These are phyloP conservation scores for Halenospora varia DNA, from an alignment of 495 filamentous ascomycete genomes.

Conservation along the genomic window DNA sequence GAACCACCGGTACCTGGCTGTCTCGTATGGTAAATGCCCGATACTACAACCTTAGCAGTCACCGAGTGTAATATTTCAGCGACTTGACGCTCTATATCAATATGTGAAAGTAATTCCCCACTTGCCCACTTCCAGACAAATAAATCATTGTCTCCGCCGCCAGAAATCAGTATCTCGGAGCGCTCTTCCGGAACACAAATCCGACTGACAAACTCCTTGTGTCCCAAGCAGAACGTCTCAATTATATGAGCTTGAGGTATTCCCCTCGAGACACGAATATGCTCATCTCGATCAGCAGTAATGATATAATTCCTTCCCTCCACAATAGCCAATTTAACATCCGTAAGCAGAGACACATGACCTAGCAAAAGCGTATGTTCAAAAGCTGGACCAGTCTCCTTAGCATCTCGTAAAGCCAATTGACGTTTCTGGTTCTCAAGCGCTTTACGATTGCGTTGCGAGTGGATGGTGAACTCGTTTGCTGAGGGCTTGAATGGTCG, in stretches of 20 bases:
- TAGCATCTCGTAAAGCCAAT: constrained; percentile 35
- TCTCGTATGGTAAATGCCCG: constrained; percentile 36
- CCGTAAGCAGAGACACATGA: constrained; percentile 90
- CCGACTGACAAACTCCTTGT: constrained; percentile 73
- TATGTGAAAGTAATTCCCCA: constrained; percentile 47
- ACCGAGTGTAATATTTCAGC: background rate
- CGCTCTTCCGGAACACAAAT: constrained; percentile 58
- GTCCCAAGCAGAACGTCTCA: constrained; percentile 83
- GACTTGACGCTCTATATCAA: constrained; percentile 44
- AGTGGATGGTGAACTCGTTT: constrained; percentile 76
- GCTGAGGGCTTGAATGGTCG: constrained; percentile 53
- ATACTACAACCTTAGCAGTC: constrained; percentile 46
- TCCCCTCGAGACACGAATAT: constrained; percentile 86
- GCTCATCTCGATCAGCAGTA: constrained; percentile 92
- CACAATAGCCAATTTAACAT: constrained; percentile 50
- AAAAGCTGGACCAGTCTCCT: constrained; percentile 49
- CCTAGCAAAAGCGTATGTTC: constrained; percentile 75
- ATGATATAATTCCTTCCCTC: constrained; percentile 64
- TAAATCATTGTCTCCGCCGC: constrained; percentile 76
- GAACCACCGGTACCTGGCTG: constrained; percentile 13
- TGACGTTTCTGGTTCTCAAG: constrained; percentile 67
- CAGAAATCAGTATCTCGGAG: constrained; percentile 67
- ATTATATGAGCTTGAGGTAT: constrained; percentile 83
- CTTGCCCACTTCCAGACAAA: constrained; percentile 78
- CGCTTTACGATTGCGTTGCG: constrained; percentile 68